Evolutionary conservation across 352 stramenopile genomes (phyloP).

Genomic region (Phytophthora podocarpi): DNA sequence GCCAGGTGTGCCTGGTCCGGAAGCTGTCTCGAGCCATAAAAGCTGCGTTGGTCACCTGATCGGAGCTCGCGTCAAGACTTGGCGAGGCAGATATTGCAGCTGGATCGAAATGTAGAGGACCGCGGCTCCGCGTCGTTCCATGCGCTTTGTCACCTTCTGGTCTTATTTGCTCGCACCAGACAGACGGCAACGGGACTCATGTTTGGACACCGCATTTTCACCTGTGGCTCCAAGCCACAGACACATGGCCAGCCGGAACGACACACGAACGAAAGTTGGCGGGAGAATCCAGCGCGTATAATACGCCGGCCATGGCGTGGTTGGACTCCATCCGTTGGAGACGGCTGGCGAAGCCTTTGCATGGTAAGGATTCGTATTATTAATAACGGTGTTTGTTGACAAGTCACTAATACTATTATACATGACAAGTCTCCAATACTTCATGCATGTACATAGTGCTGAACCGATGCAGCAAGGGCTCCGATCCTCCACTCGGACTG

Average conservation of each 20-base stretch:
- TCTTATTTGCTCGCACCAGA: not conserved
- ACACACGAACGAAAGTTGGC: slow-evolving; percentile 22
- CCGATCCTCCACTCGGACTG: slow-evolving; percentile 3
- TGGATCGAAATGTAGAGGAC: slow-evolving; percentile 22
- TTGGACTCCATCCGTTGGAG: no score
- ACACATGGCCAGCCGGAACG: slow-evolving; percentile 28
- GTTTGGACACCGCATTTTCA: slow-evolving; percentile 15
- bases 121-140: not conserved
- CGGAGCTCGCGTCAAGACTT: slow-evolving; percentile 24
- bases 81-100: slow-evolving; percentile 4
- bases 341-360: slow-evolving; percentile 7
- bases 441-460: no score
- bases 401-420: no score
- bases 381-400: no score
- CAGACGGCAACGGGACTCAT: slow-evolving; percentile 2
- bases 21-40: slow-evolving; percentile 23
- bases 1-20: slow-evolving; percentile 10
- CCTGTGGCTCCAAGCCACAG: slow-evolving; percentile 7
- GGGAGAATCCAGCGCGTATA: slow-evolving; percentile 33
- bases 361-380: no score
- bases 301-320: no score
- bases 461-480: no score
- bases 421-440: slow-evolving; percentile 2
- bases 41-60: slow-evolving; percentile 25
- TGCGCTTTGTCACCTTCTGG: not conserved